phyloP scores from a whole-genome alignment of 257 asterid genomes.

The Jaltomata sinuosa region DNA sequence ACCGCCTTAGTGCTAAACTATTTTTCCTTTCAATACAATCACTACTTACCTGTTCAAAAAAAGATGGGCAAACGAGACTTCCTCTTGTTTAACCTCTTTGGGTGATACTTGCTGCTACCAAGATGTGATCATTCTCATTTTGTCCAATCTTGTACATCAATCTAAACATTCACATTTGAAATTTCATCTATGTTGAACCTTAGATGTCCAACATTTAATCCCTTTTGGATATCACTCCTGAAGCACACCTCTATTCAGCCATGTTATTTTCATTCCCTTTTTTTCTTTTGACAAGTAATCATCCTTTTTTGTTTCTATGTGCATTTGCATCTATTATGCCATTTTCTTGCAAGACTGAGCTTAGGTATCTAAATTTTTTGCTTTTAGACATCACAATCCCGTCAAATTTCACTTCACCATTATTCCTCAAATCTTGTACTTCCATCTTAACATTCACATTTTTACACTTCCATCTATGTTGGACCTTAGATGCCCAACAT shows the following conservation, averaged over 20 bases:
- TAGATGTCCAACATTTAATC: neutral
- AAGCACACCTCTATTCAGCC: neutral
- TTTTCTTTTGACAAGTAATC: neutral
- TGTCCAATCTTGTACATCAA: neutral
- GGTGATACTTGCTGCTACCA: neutral
- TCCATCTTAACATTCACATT: neutral
- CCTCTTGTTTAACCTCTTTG: neutral
- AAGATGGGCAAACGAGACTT: neutral
- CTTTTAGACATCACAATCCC: neutral
- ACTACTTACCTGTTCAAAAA: neutral
- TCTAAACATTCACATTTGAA: neutral
- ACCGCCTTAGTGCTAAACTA: neutral
- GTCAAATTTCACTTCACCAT: neutral
- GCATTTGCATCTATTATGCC: neutral
- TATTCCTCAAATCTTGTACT: neutral
- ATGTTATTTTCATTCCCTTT: neutral
- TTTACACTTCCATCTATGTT: neutral
- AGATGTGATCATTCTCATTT: neutral
- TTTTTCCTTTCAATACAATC: neutral
- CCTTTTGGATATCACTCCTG: neutral
- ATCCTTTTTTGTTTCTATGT: neutral
- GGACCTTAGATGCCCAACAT: neutral
- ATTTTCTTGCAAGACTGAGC: neutral
- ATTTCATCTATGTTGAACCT: neutral
- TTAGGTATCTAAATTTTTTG: neutral